phyloP scores from a whole-genome alignment of 352 stramenopile genomes.

The Sclerospora graminicola region DNA sequence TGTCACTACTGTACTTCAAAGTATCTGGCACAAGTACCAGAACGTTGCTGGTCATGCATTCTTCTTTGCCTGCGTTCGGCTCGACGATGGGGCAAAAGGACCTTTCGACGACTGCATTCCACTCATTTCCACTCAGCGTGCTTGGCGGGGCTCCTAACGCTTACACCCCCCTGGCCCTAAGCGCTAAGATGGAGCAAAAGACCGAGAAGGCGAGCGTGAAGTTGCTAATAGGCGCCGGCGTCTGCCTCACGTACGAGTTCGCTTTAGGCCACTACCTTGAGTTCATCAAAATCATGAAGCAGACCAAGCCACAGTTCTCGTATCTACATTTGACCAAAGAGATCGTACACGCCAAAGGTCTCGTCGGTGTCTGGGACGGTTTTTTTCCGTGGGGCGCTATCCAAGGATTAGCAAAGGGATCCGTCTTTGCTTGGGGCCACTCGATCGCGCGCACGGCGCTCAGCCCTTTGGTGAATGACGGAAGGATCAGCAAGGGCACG shows the following conservation, averaged over 20 bases:
- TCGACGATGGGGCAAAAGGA: conserved; percentile 9
- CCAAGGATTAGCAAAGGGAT: conserved; percentile 85
- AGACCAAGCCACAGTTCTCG: conserved; percentile 70
- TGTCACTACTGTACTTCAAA: no score
- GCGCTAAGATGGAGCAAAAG: conserved; percentile 16
- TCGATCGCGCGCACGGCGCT: conserved; percentile 50
- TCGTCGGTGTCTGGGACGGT: conserved; percentile 88
- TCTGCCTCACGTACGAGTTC: conserved; percentile 86
- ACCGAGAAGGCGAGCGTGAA: conserved; percentile 60
- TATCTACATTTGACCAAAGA: conserved; percentile 71
- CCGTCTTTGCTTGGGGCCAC: conserved; percentile 87
- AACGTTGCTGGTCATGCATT: conserved; percentile 3
- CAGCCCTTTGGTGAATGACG: conserved; percentile 44
- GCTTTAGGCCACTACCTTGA: conserved; percentile 86
- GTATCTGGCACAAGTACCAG: no score
- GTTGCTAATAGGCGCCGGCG: conserved; percentile 72
- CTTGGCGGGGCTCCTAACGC: neutral
- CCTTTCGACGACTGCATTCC: conserved; percentile 1
- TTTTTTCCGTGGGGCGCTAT: conserved; percentile 90
- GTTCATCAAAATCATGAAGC: conserved; percentile 93
- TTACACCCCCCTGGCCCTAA: conserved; percentile 13
- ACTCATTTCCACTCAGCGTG: conserved; percentile 18
- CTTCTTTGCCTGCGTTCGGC: conserved; percentile 9
- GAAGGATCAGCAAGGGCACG: conserved; percentile 38
- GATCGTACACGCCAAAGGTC: conserved; percentile 84